These are phyloP conservation scores for Myxozyma nipponensis DNA, from an alignment of 805 yeast genomes.

Conservation along the genomic window DNA sequence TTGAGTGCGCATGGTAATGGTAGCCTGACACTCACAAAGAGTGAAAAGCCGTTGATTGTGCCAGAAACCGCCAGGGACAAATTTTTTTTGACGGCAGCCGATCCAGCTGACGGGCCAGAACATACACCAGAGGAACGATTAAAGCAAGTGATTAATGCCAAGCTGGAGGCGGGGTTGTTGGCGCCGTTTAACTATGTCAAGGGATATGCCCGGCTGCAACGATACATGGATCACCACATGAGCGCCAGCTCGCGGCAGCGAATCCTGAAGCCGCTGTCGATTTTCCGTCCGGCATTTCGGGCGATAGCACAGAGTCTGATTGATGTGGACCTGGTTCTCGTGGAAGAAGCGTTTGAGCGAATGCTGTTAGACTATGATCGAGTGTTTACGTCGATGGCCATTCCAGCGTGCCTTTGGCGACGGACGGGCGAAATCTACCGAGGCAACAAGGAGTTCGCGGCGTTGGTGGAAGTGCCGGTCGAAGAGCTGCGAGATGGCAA, in stretches of 20 bases:
- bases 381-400: conserved; percentile 94
- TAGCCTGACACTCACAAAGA: conserved; percentile 19
- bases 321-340: conserved; percentile 85
- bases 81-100: conserved; percentile 93
- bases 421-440: conserved; percentile 94
- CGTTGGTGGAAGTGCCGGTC: conserved; percentile 80
- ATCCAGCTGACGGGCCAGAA: conserved; percentile 74
- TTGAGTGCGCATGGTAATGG: conserved; percentile 19
- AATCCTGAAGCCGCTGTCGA: conserved; percentile 76
- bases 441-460: conserved; percentile 94
- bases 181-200: conserved; percentile 92
- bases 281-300: conserved; percentile 87
- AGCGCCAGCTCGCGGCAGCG: conserved; percentile 75
- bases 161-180: conserved; percentile 84
- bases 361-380: conserved; percentile 91
- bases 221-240: conserved; percentile 92
- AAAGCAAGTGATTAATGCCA: conserved; percentile 90
- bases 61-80: conserved; percentile 81
- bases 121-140: conserved; percentile 90
- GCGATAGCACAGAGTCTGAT: conserved; percentile 87
- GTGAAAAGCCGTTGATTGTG: conserved; percentile 5
- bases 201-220: conserved; percentile 85
- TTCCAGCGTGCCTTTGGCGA: conserved; percentile 96
- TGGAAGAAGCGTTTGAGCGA: conserved; percentile 90
- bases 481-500: conserved; percentile 92